Conservation (phyloP, 2,329 filamentous ascomycete genomes). For the Arthrinium phaeospermum region DNA sequence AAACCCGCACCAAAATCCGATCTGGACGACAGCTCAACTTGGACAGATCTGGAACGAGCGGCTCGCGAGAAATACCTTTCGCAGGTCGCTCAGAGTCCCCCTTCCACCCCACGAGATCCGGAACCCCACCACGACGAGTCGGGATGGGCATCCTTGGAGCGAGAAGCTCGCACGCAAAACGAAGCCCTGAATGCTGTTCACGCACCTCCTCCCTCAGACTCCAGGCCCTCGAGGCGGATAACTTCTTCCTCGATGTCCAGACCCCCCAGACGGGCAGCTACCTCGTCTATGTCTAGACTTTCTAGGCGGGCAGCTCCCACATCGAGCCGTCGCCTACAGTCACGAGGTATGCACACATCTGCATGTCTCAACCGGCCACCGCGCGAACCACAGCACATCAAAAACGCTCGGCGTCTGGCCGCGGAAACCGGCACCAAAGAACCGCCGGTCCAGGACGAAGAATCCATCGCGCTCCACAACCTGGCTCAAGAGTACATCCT, state of each 20-base stretch:
- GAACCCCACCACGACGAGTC: neutral
- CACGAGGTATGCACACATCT: constrained; percentile 9
- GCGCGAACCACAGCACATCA: neutral
- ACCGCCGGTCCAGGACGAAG: neutral
- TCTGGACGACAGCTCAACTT: constrained; percentile 14
- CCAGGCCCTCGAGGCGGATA: neutral
- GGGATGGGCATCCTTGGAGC: constrained; percentile 12
- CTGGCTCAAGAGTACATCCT: neutral
- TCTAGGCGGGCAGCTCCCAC: neutral
- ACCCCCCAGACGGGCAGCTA: neutral
- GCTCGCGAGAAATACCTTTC: constrained; percentile 14
- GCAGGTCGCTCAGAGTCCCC: neutral
- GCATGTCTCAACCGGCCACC: neutral
- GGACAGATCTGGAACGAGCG: constrained; percentile 17
- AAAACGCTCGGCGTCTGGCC: neutral
- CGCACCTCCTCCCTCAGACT: neutral
- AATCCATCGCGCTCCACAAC: too few relatives aligned
- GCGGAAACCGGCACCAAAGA: neutral
- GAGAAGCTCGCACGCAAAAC: neutral
- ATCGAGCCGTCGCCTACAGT: neutral
- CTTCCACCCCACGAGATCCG: neutral
- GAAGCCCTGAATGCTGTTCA: neutral
- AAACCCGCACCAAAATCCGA: neutral
- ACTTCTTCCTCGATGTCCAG: neutral
- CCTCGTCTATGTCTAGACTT: neutral